Evolutionary conservation across 1,284 basidiomycete species (phyloP), one percentile per base, ranked within the genome.

Genomic region (Dichomitus squalens): DNA sequence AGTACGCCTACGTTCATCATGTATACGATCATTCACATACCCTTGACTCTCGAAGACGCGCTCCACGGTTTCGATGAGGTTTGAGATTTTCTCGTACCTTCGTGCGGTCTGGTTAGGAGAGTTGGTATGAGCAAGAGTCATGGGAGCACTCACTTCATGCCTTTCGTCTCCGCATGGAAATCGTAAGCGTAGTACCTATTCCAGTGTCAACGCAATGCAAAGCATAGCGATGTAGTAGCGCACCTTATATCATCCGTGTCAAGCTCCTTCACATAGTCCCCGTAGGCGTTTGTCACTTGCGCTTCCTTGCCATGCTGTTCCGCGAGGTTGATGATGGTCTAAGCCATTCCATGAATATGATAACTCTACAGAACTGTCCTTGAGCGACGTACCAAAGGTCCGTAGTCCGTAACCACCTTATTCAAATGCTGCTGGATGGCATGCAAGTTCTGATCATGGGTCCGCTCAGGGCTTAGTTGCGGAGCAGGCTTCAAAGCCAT

Each of bases 231-330:
- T 25, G 12, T 12, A 14, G 2, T 27, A 12, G 76, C 83, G 61
- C 69, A 91, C 88, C 76, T 78, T n/a, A 88, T 80, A 67, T 90
- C 86, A 53, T 84, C 80, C 50, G 79, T 75, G 40, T 78, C 74
- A 29, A 94, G 72, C 58, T 85, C 83, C 11, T 81, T 73, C 61
- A 89, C 84, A 49, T 86, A 86, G 31, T 91, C 83, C 35, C 84
- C 77, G 70, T 94, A 99, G 8, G 88, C 91, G 55, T 84, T 77
- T 0, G 95, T 94, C 12, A 98, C 83, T 1, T 77, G 74, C 0
- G 83, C 88, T 74, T 99, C 96, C 69, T 92, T 96, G 7, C 96
- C 96, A 7, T 85, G 81, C 68, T 92, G 88, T 68, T 98, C 96
- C 0, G 95, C 93, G 6, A 99, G 81, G 67, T 98, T 98, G 54